Base-by-base conservation (phyloP, 192 early-diverging fungal species). In the Entomortierella beljakovae region DNA sequence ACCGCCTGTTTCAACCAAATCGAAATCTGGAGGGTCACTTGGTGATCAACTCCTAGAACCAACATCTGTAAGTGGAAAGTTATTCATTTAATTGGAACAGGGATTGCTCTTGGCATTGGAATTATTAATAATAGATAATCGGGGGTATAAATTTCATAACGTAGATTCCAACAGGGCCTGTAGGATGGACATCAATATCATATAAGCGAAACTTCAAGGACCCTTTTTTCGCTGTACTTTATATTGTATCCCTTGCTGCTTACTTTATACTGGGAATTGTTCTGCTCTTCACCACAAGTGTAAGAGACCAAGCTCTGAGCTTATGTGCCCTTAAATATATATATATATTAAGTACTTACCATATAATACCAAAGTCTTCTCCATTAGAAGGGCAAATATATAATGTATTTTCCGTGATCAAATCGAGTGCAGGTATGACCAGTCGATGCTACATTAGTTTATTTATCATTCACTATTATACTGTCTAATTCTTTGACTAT, bases 231-330 rank as follows among this genome's bases (percentile, higher is more conserved):
- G 82, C 80, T 0, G 50, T 75, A 3, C 52, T 87, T 10, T 88
- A 85, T 62, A 31, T 79, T 18, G 16, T 81, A 7, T 62, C 72
- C 25, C 13, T 86, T 6, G 54, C 61, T 11, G 48, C 68, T 5
- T 85, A 82, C 37, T 16, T 82, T 25, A 57, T 84, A 37, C 80
- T 82, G 33, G 87, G 85, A 5, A 55, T 85, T 22, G 57, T 87
- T 7, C 51, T 85, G 26, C 55, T 88, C 23, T 85, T 86, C 53
- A 85, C 83, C 15, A 87, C 87, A 8, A 85, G 79, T 43, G 87
- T 86, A 86, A 84, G 77, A 46, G 35, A 49, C n/a, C n/a, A n/a
- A n/a, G n/a, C n/a, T n/a, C n/a, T n/a, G n/a, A n/a, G n/a, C n/a
- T n/a, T n/a, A n/a, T n/a, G n/a, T n/a, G n/a, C n/a, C n/a, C n/a